Percentiles rank a stretch among this genome's conserved stretches.
Evolutionary conservation across 2,329 filamentous ascomycete species (phyloP).

Genomic region (Alternaria sp.): DNA sequence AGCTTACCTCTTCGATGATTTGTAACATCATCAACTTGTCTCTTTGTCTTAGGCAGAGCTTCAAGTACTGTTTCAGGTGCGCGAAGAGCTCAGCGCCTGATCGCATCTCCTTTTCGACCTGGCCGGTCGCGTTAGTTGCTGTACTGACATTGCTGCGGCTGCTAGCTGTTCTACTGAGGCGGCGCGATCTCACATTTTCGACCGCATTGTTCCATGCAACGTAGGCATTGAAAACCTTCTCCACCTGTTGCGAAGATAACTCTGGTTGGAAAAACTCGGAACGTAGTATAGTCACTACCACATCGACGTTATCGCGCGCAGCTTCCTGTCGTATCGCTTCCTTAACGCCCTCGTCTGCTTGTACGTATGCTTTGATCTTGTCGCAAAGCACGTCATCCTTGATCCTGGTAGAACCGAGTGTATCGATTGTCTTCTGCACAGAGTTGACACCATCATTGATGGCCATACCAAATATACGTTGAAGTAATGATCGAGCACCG

Average conservation of each 20-base stretch:
- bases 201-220: slow-evolving; percentile 96
- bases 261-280: slow-evolving; percentile 78
- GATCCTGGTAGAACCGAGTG: slow-evolving; percentile 73
- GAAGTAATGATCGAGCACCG: slow-evolving; percentile 85
- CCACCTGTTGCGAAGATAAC: slow-evolving; percentile 77
- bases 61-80: slow-evolving; percentile 91
- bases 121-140: slow-evolving; percentile 34
- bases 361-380: slow-evolving; percentile 82
- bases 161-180: slow-evolving; percentile 45
- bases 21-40: slow-evolving; percentile 98
- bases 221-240: slow-evolving; percentile 89
- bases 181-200: slow-evolving; percentile 67
- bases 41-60: slow-evolving; percentile 86
- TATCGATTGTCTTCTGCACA: slow-evolving; percentile 87
- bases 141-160: slow-evolving; percentile 42
- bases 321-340: slow-evolving; percentile 77
- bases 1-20: slow-evolving; percentile 80
- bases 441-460: slow-evolving; percentile 87
- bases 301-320: slow-evolving; percentile 75
- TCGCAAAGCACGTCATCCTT: slow-evolving; percentile 79
- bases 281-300: slow-evolving; percentile 84
- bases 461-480: slow-evolving; percentile 92
- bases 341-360: slow-evolving; percentile 79
- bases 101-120: slow-evolving; percentile 83
- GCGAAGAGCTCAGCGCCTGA: slow-evolving; percentile 92